Percentiles rank a stretch among this genome's conserved stretches.
Conservation (phyloP, 768 basidiomycete species). For the Multifurca ochricompacta region DNA sequence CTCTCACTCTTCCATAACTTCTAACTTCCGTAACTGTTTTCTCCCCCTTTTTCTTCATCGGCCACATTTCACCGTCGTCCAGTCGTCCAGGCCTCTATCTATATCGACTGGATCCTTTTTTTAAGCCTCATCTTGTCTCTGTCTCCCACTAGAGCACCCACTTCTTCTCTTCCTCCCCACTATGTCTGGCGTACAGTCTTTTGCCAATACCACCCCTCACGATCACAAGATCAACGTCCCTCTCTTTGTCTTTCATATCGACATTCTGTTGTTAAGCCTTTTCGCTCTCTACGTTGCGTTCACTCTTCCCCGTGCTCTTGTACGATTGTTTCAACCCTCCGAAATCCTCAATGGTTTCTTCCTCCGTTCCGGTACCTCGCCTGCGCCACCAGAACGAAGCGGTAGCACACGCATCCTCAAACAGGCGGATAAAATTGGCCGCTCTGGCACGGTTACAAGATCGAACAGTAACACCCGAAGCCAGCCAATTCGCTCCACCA, state of each 20-base stretch:
- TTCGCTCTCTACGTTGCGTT: conserved; percentile 13
- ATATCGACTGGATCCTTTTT: background rate
- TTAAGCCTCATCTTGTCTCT: background rate
- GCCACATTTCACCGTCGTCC: background rate
- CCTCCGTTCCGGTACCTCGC: conserved; percentile 6
- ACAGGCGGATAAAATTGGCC: conserved; percentile 8
- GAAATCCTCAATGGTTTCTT: conserved; percentile 14
- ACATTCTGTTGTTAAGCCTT: conserved; percentile 9
- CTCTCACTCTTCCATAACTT: background rate
- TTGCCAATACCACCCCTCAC: background rate
- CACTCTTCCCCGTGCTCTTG: conserved; percentile 19
- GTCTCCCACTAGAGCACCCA: background rate
- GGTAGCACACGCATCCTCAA: conserved; percentile 15
- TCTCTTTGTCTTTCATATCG: conserved; percentile 15
- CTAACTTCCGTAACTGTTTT: conserved; percentile 3
- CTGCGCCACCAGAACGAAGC: background rate
- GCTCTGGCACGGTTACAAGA: conserved; percentile 11
- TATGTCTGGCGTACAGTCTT: background rate
- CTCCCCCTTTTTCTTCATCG: background rate
- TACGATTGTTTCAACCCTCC: conserved; percentile 14
- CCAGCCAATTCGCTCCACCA: background rate
- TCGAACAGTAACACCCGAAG: background rate
- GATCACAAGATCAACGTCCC: background rate
- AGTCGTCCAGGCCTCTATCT: background rate
- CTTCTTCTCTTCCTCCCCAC: background rate